Conservation (phyloP, 768 basidiomycete genomes). For the Tricholoma sp. region DNA sequence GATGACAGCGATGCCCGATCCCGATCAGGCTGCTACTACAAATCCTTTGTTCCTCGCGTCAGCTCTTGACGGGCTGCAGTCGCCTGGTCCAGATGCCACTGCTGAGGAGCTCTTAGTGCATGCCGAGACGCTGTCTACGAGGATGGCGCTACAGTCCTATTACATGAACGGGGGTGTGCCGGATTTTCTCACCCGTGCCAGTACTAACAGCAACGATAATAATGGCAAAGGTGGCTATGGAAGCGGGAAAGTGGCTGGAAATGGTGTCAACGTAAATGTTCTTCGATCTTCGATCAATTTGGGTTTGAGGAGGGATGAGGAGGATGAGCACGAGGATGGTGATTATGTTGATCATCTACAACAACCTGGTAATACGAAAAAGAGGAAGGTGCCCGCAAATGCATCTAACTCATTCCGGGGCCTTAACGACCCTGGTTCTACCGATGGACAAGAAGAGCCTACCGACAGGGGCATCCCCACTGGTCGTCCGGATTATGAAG, state of each 20-base stretch:
- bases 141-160: conserved; percentile 57
- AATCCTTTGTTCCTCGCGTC: not conserved
- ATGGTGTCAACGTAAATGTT: conserved; percentile 4
- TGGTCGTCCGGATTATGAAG: conserved; percentile 17
- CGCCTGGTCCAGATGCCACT: conserved; percentile 40
- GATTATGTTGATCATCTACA: conserved; percentile 67
- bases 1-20: conserved; percentile 2
- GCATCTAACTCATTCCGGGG: conserved; percentile 44
- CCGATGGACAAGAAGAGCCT: conserved; percentile 21
- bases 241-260: conserved; percentile 8
- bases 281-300: conserved; percentile 16
- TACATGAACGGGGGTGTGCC: conserved; percentile 44
- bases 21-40: not conserved
- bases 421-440: conserved; percentile 31
- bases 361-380: conserved; percentile 83
- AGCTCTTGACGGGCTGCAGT: conserved; percentile 14
- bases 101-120: conserved; percentile 56
- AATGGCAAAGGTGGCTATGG: conserved; percentile 2
- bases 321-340: conserved; percentile 51
- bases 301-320: conserved; percentile 28
- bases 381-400: conserved; percentile 80
- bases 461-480: conserved; percentile 21
- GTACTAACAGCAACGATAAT: conserved; percentile 3
- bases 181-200: conserved; percentile 28
- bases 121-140: conserved; percentile 51